Conservation (phyloP, 441 rosid species). For the Erodium moschatum region DNA sequence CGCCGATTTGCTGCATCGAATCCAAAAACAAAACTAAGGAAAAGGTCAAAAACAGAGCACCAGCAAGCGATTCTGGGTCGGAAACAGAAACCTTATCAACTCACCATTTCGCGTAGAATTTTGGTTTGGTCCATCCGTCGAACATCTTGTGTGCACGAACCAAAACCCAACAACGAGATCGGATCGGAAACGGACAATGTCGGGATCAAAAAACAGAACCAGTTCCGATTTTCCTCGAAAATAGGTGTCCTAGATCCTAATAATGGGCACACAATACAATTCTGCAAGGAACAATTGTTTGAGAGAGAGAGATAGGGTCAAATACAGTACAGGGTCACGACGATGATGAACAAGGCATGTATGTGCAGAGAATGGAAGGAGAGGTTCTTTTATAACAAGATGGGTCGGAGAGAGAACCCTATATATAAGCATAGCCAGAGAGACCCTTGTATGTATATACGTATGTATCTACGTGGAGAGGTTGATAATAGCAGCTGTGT, state of each 20-base stretch:
- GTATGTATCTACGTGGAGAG: too few relatives aligned
- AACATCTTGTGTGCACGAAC: constrained; percentile 19
- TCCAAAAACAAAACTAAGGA: not conserved
- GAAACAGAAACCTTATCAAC: not conserved
- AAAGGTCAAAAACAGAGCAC: not conserved
- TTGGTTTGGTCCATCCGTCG: constrained; percentile 39
- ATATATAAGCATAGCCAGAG: too few relatives aligned
- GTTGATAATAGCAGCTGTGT: too few relatives aligned
- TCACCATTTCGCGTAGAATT: constrained; percentile 59
- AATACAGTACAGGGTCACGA: not conserved
- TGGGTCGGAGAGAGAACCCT: too few relatives aligned
- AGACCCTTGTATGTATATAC: not conserved
- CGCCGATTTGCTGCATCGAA: constrained; percentile 43
- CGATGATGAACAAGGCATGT: not conserved
- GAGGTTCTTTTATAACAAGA: too few relatives aligned
- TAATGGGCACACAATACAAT: too few relatives aligned
- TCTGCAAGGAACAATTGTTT: not conserved
- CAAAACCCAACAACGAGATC: not conserved
- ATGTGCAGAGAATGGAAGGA: too few relatives aligned
- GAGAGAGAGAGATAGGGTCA: not conserved
- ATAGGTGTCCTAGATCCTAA: too few relatives aligned
- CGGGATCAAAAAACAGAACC: not conserved
- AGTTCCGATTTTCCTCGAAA: not conserved
- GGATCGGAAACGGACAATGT: not conserved
- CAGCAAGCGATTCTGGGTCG: not conserved